Percentiles rank a stretch among this genome's conserved stretches.
These are phyloP conservation scores for Colletotrichum camelliae DNA, from an alignment of 2,329 filamentous ascomycete genomes.

Conservation along the genomic window DNA sequence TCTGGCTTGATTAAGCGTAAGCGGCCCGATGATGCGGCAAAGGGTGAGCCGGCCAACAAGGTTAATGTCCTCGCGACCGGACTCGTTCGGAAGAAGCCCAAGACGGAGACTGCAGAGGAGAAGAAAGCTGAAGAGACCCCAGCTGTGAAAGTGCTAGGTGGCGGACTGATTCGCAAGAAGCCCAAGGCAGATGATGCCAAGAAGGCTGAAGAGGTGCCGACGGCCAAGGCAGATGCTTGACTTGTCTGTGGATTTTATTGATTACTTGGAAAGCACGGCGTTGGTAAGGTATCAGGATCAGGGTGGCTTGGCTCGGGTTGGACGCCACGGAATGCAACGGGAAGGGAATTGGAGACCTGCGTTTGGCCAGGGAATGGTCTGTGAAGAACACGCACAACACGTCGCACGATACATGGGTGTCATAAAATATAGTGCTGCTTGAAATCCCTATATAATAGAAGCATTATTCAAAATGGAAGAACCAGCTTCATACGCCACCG, in stretches of 20 bases:
- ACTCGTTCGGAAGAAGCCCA: conserved; percentile 64
- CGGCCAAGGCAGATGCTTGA: background rate
- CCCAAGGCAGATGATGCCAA: conserved; percentile 35
- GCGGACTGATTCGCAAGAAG: conserved; percentile 53
- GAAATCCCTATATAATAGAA: background rate
- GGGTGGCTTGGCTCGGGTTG: background rate
- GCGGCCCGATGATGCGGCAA: conserved; percentile 32
- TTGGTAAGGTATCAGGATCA: background rate
- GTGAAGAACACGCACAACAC: background rate
- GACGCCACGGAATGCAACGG: background rate
- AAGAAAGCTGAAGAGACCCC: background rate
- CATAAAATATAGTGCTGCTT: background rate
- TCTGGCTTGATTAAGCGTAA: conserved; percentile 55
- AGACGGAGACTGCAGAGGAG: conserved; percentile 33
- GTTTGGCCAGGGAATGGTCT: background rate
- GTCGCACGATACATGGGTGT: background rate
- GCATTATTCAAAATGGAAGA: background rate
- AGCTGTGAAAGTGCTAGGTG: conserved; percentile 45
- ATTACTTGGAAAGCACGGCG: background rate
- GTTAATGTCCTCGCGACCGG: conserved; percentile 55
- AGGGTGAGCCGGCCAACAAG: conserved; percentile 14
- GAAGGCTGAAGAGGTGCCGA: background rate
- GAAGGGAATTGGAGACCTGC: background rate
- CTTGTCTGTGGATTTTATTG: background rate
- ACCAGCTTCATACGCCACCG: background rate